Percentiles rank a stretch among this genome's conserved stretches.
Evolutionary conservation across 2,329 filamentous ascomycete genomes (phyloP).

Genomic region (Phialophora verrucosa): DNA sequence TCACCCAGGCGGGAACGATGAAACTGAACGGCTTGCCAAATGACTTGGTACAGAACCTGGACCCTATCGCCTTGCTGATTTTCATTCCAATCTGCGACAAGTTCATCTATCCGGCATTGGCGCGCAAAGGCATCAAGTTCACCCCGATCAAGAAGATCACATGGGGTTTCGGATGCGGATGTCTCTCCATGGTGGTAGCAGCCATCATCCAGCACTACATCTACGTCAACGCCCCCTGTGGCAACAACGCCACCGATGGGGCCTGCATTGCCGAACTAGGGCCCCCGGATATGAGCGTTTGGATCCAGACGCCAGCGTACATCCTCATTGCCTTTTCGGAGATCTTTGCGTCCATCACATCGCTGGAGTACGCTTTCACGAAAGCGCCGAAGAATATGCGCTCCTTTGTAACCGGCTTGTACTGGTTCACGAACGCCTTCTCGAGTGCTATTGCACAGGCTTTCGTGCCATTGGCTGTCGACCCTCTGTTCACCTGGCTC

Average conservation of each 20-base stretch:
- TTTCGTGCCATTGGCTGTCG: constrained; percentile 64
- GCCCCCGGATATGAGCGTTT: constrained; percentile 40
- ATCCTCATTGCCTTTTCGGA: constrained; percentile 61
- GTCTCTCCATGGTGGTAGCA: constrained; percentile 66
- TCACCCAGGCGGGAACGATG: constrained; percentile 59
- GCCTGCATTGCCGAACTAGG: constrained; percentile 62
- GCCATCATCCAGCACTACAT: constrained; percentile 64
- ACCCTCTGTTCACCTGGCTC: constrained; percentile 73
- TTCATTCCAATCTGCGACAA: constrained; percentile 74
- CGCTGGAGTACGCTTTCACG: constrained; percentile 74
- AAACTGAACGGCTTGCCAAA: constrained; percentile 73
- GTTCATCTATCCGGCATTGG: constrained; percentile 71
- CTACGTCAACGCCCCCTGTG: constrained; percentile 47
- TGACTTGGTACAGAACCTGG: constrained; percentile 76
- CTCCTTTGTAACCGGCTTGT: constrained; percentile 48
- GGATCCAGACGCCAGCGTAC: constrained; percentile 57
- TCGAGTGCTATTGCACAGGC: constrained; percentile 73
- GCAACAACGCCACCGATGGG: constrained; percentile 41
- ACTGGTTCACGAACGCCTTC: constrained; percentile 73
- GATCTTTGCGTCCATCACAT: constrained; percentile 69
- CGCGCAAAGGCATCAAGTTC: constrained; percentile 68
- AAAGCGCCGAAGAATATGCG: constrained; percentile 72
- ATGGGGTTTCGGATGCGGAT: constrained; percentile 69
- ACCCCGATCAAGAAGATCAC: constrained; percentile 78
- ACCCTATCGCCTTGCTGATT: constrained; percentile 76